Percentiles rank a stretch among this genome's conserved stretches.
Evolutionary conservation across 1,139 yeast genomes (phyloP).

Genomic region (Kurtzmaniella quercitrusa): DNA sequence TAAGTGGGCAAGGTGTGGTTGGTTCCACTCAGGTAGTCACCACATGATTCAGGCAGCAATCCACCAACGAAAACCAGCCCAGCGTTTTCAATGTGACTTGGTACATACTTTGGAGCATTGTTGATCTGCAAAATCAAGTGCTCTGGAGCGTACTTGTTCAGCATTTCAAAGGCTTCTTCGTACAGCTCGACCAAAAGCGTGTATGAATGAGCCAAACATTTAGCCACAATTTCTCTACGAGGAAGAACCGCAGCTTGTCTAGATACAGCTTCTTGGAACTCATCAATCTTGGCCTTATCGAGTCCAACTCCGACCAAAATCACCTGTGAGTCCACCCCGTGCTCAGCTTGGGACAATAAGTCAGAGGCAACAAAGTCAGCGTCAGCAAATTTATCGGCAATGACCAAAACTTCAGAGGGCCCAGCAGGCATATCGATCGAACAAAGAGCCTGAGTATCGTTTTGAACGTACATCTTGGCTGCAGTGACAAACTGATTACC

Average conservation of each 20-base stretch:
- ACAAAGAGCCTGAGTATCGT: constrained; percentile 91
- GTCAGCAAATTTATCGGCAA: constrained; percentile 84
- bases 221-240: constrained; percentile 87
- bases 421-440: constrained; percentile 99
- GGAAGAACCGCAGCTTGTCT: constrained; percentile 84
- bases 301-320: constrained; percentile 80
- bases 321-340: constrained; percentile 97
- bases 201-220: constrained; percentile 88
- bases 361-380: constrained; percentile 96
- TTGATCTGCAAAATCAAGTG: constrained; percentile 89
- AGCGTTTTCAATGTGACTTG: constrained; percentile 75
- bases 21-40: constrained; percentile 96
- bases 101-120: constrained; percentile 68
- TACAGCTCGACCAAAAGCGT: constrained; percentile 63
- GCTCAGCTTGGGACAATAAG: constrained; percentile 95
- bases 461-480: constrained; percentile 95
- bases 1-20: constrained; percentile 97
- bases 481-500: constrained; percentile 99
- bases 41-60: constrained; percentile 95
- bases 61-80: constrained; percentile 97
- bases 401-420: constrained; percentile 92
- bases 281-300: constrained; percentile 52
- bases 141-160: constrained; percentile 94
- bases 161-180: constrained; percentile 76
- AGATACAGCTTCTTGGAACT: constrained; percentile 76